Percentiles rank a stretch among this genome's conserved stretches.
Evolutionary conservation across 768 basidiomycete genomes (phyloP).

Genomic region (Stropharia rugosoannulata): DNA sequence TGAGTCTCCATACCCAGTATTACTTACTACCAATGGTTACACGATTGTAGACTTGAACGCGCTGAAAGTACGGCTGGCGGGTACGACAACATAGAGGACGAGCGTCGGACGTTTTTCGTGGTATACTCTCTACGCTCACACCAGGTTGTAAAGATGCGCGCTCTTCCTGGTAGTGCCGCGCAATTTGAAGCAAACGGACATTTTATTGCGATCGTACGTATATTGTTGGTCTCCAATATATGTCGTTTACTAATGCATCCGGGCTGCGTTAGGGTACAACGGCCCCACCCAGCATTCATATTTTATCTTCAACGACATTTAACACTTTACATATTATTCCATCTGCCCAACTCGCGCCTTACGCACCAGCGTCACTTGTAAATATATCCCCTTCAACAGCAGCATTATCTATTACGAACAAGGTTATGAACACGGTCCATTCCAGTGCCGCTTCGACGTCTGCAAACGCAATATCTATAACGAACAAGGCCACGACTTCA

Average conservation of each 20-base stretch:
- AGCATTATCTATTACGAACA: conserved; percentile 14
- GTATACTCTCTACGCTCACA: conserved; percentile 38
- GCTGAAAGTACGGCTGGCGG: not conserved
- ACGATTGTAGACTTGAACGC: conserved; percentile 14
- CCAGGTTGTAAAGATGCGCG: conserved; percentile 46
- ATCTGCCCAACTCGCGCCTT: conserved; percentile 44
- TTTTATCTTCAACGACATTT: conserved; percentile 57
- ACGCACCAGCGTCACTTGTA: conserved; percentile 31
- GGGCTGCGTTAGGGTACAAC: conserved; percentile 49
- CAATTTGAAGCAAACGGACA: conserved; percentile 44
- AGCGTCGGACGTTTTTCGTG: conserved; percentile 21
- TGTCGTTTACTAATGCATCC: not conserved
- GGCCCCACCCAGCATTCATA: conserved; percentile 50
- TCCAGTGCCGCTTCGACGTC: not conserved
- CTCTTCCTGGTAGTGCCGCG: conserved; percentile 38
- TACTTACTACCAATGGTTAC: conserved; percentile 24
- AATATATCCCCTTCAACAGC: conserved; percentile 17
- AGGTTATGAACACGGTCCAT: conserved; percentile 9
- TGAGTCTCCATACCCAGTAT: conserved; percentile 33
- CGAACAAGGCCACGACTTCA: conserved; percentile 12
- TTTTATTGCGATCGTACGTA: conserved; percentile 60
- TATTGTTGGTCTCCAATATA: not conserved
- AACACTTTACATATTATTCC: conserved; percentile 49
- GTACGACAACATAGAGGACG: conserved; percentile 7
- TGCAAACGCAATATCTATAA: conserved; percentile 10